Evolutionary conservation across 805 yeast species (phyloP).

Genomic region (Lachancea kluyveri): DNA sequence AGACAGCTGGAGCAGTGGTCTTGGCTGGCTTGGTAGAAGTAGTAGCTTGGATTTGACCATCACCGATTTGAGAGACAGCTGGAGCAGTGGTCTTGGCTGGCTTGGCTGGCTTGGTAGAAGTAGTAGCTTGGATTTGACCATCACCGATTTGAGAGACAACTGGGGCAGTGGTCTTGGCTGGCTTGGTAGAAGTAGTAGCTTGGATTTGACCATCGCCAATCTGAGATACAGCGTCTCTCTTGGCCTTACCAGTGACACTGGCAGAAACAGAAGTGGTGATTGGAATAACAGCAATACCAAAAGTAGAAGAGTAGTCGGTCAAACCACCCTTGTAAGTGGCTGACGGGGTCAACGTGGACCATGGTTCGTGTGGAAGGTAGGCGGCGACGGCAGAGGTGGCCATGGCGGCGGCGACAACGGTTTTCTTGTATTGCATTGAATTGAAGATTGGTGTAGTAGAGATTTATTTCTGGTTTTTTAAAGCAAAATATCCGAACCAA

Average conservation of each 20-base stretch:
- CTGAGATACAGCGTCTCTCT: conserved; percentile 36
- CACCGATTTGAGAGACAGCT: conserved; percentile 34
- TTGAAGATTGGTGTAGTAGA: no score
- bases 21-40: conserved; percentile 14
- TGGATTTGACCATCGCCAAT: conserved; percentile 40
- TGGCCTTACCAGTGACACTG: conserved; percentile 21
- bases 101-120: conserved; percentile 24
- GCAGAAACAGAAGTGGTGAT: conserved; percentile 25
- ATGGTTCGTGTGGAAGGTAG: conserved; percentile 29
- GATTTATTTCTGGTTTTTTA: no score
- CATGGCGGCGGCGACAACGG: conserved; percentile 27
- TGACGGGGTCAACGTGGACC: conserved; percentile 38
- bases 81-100: conserved; percentile 26
- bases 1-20: conserved; percentile 12
- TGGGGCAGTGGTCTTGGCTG: conserved; percentile 29
- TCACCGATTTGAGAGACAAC: conserved; percentile 35
- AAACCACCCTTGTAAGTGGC: conserved; percentile 34
- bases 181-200: conserved; percentile 31
- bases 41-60: conserved; percentile 39
- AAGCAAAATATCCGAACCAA: no score
- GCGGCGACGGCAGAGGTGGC: conserved; percentile 25
- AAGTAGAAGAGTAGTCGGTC: conserved; percentile 32
- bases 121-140: conserved; percentile 36
- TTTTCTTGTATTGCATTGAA: conserved; percentile 7
- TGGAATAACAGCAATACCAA: conserved; percentile 39